Base-by-base conservation (phyloP, 805 yeast species). In the Pichia cabralensis region DNA sequence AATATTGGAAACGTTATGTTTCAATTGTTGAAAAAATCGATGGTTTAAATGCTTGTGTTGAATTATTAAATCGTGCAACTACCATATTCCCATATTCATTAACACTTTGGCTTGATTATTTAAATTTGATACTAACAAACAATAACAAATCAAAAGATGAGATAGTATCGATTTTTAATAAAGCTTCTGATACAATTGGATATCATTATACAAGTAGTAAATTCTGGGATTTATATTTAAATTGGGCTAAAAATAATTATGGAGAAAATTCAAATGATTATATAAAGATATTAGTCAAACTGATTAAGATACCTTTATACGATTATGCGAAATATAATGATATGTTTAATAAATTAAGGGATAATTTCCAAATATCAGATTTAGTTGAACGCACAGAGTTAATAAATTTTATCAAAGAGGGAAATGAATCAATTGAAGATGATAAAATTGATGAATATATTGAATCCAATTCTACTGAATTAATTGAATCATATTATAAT, bases 261-360 rank as follows among this genome's bases (percentile, higher is more conserved):
- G 58, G 58, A 18, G 55, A 56, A 12, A 49, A 53, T 17, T 60
- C 69, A 22, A 44, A 47, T 18, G 65, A 61, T 24, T 53, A 68
- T 4, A 47, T 62, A 3, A 52, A 55, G 3, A 47, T 74, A 1
- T 65, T 77, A 37, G 46, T 66, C 20, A 58, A 60, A 38, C 56
- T 76, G 30, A 54, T 74, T 26, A 50, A 51, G 26, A 61, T 82
- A 3, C 97, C 97, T 0, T 56, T 89, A 29, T 89, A 89, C 55
- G 94, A 86, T 48, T 88, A 85, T 53, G 79, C 96, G 0, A 74
- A 71, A 43, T 89, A 79, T 53, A 81, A 72, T 48, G 75, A 62
- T 60, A 50, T 64, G 48, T 56, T 74, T 49, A 47, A 60, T 40
- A 61, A 62, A 42, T 42, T 62, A 40, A 49, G 52, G 40, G 58